Conservation (phyloP, 2,329 filamentous ascomycete species). For the Cytospora leucostoma region DNA sequence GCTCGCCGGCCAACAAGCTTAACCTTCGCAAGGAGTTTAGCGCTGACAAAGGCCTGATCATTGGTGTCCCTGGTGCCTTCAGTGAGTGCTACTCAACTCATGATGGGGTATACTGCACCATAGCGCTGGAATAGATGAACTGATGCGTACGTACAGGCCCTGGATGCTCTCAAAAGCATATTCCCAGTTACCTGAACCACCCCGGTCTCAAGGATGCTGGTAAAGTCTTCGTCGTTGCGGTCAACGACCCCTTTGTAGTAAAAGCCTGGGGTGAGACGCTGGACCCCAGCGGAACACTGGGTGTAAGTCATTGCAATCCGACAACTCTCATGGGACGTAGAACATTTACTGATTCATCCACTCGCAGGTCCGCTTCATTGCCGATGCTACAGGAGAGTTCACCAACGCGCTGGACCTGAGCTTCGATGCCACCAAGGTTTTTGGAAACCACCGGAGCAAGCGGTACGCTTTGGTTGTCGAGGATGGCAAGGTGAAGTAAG, state of each 20-base stretch:
- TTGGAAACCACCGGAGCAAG: constrained; percentile 82
- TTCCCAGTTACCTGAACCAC: constrained; percentile 85
- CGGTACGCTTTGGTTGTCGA: constrained; percentile 83
- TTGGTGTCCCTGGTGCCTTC: constrained; percentile 84
- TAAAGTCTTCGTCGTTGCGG: constrained; percentile 83
- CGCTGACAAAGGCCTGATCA: constrained; percentile 73
- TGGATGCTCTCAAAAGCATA: constrained; percentile 63
- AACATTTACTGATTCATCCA: neutral
- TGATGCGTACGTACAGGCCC: constrained; percentile 31
- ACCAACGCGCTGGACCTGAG: constrained; percentile 80
- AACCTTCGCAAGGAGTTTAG: constrained; percentile 77
- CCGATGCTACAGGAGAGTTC: constrained; percentile 77
- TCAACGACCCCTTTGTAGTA: constrained; percentile 97
- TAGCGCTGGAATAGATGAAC: neutral
- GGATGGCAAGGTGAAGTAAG: constrained; percentile 74
- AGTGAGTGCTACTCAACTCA: constrained; percentile 34
- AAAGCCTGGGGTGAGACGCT: constrained; percentile 83
- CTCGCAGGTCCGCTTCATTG: constrained; percentile 79
- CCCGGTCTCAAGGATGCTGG: constrained; percentile 77
- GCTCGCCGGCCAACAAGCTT: constrained; percentile 89
- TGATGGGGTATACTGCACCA: neutral
- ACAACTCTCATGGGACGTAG: neutral
- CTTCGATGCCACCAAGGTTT: constrained; percentile 78
- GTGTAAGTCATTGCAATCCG: constrained; percentile 59
- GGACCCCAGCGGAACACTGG: constrained; percentile 72